Evolutionary conservation across 192 early-diverging fungal genomes (phyloP).

Genomic region (Dissophora ornata): DNA sequence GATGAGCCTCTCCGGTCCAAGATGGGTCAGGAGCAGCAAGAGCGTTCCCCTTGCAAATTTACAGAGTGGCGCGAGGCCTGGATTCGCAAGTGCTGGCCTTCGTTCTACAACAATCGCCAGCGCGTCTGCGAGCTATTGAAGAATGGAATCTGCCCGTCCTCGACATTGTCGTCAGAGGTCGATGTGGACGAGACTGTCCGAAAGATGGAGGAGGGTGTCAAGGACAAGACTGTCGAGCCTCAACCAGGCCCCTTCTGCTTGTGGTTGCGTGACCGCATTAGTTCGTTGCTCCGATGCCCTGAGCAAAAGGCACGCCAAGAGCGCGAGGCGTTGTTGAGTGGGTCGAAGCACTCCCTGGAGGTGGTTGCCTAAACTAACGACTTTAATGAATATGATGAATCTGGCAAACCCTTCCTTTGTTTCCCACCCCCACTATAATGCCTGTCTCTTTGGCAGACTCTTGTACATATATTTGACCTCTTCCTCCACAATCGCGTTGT

Average conservation of each 20-base stretch:
- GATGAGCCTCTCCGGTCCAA: constrained; percentile 34
- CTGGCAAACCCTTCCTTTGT: not conserved
- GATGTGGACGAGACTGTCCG: constrained; percentile 37
- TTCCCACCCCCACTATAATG: not conserved
- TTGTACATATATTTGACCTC: not conserved
- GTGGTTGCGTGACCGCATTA: constrained; percentile 10
- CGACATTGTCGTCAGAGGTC: not conserved
- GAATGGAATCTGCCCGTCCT: constrained; percentile 16
- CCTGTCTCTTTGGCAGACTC: no score
- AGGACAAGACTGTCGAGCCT: constrained; percentile 35
- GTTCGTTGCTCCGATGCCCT: constrained; percentile 29
- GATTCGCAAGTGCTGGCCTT: constrained; percentile 42
- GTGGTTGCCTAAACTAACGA: constrained; percentile 5
- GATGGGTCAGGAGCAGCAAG: constrained; percentile 42
- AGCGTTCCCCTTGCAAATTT: constrained; percentile 31
- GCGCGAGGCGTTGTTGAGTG: constrained; percentile 9
- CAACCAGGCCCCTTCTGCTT: constrained; percentile 1
- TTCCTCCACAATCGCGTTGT: no score
- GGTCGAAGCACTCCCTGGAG: constrained; percentile 8
- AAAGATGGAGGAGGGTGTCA: constrained; percentile 51
- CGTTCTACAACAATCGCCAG: constrained; percentile 47
- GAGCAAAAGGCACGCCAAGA: constrained; percentile 7
- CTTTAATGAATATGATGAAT: not conserved
- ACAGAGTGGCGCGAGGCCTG: constrained; percentile 46
- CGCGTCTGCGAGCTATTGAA: constrained; percentile 42